phyloP scores from a whole-genome alignment of 2,329 filamentous ascomycete species.

The Lasiodiplodia citricola region DNA sequence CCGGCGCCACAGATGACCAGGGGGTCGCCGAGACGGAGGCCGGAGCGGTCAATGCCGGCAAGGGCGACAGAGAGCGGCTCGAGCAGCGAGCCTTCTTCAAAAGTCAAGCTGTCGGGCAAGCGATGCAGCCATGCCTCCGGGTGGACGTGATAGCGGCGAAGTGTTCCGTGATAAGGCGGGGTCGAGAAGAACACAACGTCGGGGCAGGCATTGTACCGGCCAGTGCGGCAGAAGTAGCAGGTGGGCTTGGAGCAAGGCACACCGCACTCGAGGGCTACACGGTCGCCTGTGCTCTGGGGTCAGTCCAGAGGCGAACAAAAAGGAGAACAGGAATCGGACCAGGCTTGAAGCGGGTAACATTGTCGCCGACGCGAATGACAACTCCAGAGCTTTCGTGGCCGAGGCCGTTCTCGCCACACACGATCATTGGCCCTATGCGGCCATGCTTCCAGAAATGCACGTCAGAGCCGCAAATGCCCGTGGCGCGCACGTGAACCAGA shows the following conservation, averaged over 20 bases:
- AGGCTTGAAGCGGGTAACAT: slow-evolving; percentile 67
- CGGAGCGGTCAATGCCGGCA: slow-evolving; percentile 62
- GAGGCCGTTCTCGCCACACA: slow-evolving; percentile 71
- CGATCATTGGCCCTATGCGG: slow-evolving; percentile 60
- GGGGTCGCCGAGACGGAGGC: slow-evolving; percentile 51
- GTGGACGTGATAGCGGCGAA: slow-evolving; percentile 72
- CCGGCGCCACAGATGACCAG: slow-evolving; percentile 66
- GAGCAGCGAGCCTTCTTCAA: slow-evolving; percentile 63
- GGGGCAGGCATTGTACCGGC: slow-evolving; percentile 67
- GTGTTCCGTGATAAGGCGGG: slow-evolving; percentile 67
- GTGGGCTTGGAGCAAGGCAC: slow-evolving; percentile 75
- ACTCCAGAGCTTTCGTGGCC: slow-evolving; percentile 80
- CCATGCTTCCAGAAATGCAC: slow-evolving; percentile 87
- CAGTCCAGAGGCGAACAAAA: background rate
- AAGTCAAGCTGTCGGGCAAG: slow-evolving; percentile 58
- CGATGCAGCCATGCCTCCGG: slow-evolving; percentile 94
- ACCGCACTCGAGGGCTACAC: slow-evolving; percentile 93
- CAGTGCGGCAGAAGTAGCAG: slow-evolving; percentile 60
- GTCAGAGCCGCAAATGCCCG: slow-evolving; percentile 73
- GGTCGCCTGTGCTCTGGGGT: slow-evolving; percentile 69
- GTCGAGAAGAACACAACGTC: slow-evolving; percentile 73
- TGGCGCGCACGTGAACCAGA: slow-evolving; percentile 67
- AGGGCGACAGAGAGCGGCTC: slow-evolving; percentile 66
- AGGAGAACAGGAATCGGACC: slow-evolving; percentile 51
- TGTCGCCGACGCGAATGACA: slow-evolving; percentile 72